Evolutionary conservation across 495 filamentous ascomycete species (phyloP).

Genomic region (Hypomontagnella submonticulosa): DNA sequence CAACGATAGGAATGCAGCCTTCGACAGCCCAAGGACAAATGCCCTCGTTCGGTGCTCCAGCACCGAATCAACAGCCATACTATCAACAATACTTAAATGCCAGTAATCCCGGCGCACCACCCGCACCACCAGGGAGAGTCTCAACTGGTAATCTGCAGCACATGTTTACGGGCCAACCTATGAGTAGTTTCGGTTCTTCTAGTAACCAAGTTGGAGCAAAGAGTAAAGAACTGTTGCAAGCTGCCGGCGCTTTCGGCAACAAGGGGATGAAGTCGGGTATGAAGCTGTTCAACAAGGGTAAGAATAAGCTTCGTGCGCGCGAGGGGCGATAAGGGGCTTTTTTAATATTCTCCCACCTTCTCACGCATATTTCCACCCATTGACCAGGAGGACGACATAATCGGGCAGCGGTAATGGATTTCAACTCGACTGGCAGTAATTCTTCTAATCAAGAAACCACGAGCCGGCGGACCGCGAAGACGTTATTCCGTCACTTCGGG

Average conservation of each 20-base stretch:
- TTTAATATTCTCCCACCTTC: conserved; percentile 50
- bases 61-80: conserved; percentile 58
- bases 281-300: conserved; percentile 86
- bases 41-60: conserved; percentile 36
- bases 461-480: background rate
- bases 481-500: conserved; percentile 1
- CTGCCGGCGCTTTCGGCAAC: conserved; percentile 66
- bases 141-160: conserved; percentile 42
- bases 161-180: conserved; percentile 39
- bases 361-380: conserved; percentile 26
- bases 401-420: conserved; percentile 17
- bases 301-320: conserved; percentile 75
- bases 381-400: conserved; percentile 26
- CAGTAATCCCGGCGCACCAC: conserved; percentile 39
- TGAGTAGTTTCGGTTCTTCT: conserved; percentile 52
- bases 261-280: conserved; percentile 74
- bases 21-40: conserved; percentile 35
- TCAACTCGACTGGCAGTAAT: conserved; percentile 14
- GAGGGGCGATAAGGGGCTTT: conserved; percentile 85
- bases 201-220: conserved; percentile 70
- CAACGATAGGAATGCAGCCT: conserved; percentile 33
- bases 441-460: conserved; percentile 24
- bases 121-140: conserved; percentile 30
- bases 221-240: conserved; percentile 86
- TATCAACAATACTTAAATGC: conserved; percentile 60